A percentile compares a stretch with the other conserved stretches of the same genome.
phyloP scores from a whole-genome alignment of 2,329 filamentous ascomycete species.

The Hypoxylon sp. region DNA sequence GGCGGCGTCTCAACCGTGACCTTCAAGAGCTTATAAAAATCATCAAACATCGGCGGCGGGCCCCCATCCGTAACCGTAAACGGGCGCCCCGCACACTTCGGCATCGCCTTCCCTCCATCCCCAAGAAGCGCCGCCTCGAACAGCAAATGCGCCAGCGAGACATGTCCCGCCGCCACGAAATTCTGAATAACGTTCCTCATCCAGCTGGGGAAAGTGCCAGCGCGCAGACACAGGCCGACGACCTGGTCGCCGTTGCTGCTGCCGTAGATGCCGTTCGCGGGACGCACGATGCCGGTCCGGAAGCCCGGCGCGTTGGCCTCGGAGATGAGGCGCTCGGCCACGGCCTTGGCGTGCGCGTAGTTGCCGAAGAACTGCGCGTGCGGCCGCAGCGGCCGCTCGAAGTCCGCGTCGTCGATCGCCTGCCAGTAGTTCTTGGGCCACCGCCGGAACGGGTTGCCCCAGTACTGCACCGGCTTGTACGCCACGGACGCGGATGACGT shows the following conservation, averaged over 20 bases:
- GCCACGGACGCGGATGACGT: conserved; percentile 64
- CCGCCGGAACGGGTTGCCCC: conserved; percentile 58
- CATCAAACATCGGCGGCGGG: conserved; percentile 59
- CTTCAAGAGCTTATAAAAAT: conserved; percentile 58
- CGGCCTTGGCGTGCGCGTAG: conserved; percentile 64
- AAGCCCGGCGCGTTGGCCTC: conserved; percentile 55
- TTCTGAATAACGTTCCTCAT: conserved; percentile 63
- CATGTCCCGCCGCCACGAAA: conserved; percentile 66
- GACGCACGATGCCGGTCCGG: conserved; percentile 68
- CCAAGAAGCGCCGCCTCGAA: conserved; percentile 67
- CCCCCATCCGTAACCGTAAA: conserved; percentile 68
- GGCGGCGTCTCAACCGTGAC: conserved; percentile 52
- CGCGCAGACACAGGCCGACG: conserved; percentile 58
- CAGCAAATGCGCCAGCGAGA: conserved; percentile 67
- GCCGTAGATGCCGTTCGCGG: conserved; percentile 69
- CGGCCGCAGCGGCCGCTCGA: conserved; percentile 55
- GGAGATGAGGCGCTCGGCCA: conserved; percentile 63
- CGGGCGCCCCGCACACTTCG: conserved; percentile 60
- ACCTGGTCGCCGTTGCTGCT: conserved; percentile 61
- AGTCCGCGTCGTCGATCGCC: conserved; percentile 60
- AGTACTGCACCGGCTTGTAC: conserved; percentile 57
- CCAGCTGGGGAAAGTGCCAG: conserved; percentile 60
- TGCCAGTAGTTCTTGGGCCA: conserved; percentile 60
- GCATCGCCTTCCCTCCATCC: conserved; percentile 48
- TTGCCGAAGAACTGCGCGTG: conserved; percentile 61